Evolutionary conservation across 163 green algal species (phyloP).

Genomic region (Trebouxia gelatinosa): DNA sequence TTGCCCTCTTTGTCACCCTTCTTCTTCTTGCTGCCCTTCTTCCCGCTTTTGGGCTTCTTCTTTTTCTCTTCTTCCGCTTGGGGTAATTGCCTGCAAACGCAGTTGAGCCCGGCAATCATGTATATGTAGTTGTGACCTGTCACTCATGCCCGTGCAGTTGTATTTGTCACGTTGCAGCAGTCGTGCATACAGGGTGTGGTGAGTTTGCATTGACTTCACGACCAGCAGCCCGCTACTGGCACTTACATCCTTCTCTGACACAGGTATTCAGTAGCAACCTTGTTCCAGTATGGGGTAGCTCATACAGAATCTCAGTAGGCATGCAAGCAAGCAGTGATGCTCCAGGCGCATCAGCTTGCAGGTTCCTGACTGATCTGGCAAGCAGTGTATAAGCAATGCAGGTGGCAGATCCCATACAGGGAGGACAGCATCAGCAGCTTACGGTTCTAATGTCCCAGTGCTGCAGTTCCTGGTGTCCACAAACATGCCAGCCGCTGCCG

Average conservation of each 20-base stretch:
- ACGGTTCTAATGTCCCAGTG: conserved; percentile 22
- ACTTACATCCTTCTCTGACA: no score
- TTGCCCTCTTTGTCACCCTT: neutral
- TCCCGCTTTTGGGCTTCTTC: neutral
- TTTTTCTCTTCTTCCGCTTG: neutral
- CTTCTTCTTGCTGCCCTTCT: conserved; percentile 23
- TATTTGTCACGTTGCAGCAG: neutral
- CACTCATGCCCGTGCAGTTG: neutral
- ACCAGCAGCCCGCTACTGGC: no score
- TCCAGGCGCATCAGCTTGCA: neutral
- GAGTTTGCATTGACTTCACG: no score
- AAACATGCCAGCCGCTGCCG: neutral
- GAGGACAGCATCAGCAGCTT: neutral
- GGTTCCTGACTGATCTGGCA: neutral
- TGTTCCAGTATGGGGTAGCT: neutral
- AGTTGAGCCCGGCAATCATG: neutral
- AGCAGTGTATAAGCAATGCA: neutral
- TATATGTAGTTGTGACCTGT: neutral
- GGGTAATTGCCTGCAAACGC: neutral
- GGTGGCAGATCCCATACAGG: neutral
- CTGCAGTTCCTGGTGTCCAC: conserved; percentile 3
- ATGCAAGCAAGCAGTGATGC: neutral
- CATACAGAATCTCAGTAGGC: neutral
- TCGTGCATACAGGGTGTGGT: neutral
- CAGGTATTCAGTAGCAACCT: no score